Percentiles rank a stretch among this genome's conserved stretches.
These are phyloP conservation scores for Phytophthora cactorum DNA, from an alignment of 352 stramenopile genomes.

Conservation along the genomic window DNA sequence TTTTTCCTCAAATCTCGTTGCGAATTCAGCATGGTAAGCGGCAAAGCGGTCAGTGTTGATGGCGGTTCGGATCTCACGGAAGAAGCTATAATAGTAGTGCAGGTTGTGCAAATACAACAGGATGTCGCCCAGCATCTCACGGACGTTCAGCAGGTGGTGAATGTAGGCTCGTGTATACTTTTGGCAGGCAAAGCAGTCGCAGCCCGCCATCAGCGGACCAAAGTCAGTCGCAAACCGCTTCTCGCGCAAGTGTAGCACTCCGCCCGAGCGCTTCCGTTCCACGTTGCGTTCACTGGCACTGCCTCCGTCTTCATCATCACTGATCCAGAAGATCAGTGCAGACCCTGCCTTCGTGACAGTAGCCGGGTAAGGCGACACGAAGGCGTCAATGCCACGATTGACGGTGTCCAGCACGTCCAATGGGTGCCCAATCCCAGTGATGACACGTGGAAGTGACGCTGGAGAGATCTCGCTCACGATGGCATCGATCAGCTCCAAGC, in stretches of 20 bases:
- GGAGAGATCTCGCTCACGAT: slow-evolving; percentile 47
- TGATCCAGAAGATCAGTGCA: slow-evolving; percentile 71
- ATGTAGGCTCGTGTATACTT: slow-evolving; percentile 90
- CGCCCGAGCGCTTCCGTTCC: slow-evolving; percentile 46
- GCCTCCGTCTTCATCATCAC: slow-evolving; percentile 34
- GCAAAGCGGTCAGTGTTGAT: slow-evolving; percentile 54
- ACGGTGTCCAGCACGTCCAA: slow-evolving; percentile 65
- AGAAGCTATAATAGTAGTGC: slow-evolving; percentile 81
- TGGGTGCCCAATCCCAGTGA: slow-evolving; percentile 73
- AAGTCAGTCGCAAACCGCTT: slow-evolving; percentile 69
- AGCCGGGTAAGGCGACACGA: slow-evolving; percentile 72
- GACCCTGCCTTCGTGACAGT: slow-evolving; percentile 52
- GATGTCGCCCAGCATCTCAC: slow-evolving; percentile 93
- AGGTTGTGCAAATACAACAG: slow-evolving; percentile 91
- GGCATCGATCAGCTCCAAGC: slow-evolving; percentile 53
- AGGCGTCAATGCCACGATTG: slow-evolving; percentile 62
- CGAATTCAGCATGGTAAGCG: slow-evolving; percentile 51
- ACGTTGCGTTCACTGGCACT: slow-evolving; percentile 15
- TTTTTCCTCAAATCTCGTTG: slow-evolving; percentile 51
- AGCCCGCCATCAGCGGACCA: slow-evolving; percentile 61
- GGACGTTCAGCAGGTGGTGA: slow-evolving; percentile 93
- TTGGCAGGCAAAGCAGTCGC: slow-evolving; percentile 76
- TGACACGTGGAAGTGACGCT: slow-evolving; percentile 53
- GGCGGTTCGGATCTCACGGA: slow-evolving; percentile 57
- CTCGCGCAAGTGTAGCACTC: slow-evolving; percentile 74